Evolutionary conservation across 2,329 filamentous ascomycete species (phyloP), one percentile per base, ranked within the genome.

Genomic region (Monosporascus ibericus): DNA sequence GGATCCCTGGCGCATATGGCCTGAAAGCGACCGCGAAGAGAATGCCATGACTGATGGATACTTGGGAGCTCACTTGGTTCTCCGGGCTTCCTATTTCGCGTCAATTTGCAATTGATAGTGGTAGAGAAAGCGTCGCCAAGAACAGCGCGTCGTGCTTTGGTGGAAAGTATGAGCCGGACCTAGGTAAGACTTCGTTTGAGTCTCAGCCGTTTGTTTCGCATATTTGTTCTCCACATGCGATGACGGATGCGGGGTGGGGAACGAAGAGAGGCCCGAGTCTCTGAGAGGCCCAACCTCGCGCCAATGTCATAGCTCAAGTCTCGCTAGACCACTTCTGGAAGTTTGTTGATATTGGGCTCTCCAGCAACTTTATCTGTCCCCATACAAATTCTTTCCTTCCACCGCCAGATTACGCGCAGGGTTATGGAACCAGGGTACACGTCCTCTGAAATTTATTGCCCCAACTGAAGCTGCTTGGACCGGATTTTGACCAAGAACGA

Each of bases 1-100:
- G 61, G 82, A 83, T 37, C 80, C 74, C 60, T 84, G 81, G 52
- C 87, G 86, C 63, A 88, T 72, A 63, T 91, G 86, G 25, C 84
- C 82, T 3, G 85, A 79, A 18, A 88, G 70, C 2, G 78, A 74
- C 57, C 79, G 73, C 51, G 77, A 78, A 48, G 77, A 76, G 60
- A 78, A 81, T 20, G 80, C 81, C 81, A 84, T 85, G 37, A 42
- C 66, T 53, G 51, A 30, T 30, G 11, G 27, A 30, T 30, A 4
- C 27, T 11, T 11, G 27, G 9, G 27, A 34, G 11, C 30, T 34
- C 30, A 18, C 22, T 44, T 27, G 8, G 48, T 42, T 39, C 17
- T 39, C 15, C 11, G 11, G 30, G 30, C 4, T 34, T 34, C 30
- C 5, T 34, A 34, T 34, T 34, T 14, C 30, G 30, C 30, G 30